Conservation (phyloP, 306 rosid genomes). For the Herpetospermum pedunculosum region DNA sequence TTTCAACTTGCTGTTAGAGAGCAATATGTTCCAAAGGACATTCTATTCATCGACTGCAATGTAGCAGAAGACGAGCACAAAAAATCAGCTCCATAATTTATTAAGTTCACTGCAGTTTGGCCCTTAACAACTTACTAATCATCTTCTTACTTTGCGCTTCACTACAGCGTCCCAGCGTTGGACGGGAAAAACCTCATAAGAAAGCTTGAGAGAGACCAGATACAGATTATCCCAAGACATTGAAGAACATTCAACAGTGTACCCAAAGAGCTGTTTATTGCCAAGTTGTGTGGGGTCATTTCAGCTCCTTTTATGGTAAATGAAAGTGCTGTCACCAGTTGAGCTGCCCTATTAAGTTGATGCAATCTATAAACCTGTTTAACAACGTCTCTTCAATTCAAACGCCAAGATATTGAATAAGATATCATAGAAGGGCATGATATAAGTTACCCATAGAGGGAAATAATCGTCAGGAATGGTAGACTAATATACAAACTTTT, state of each 20-base stretch:
- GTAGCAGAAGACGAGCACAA: neutral
- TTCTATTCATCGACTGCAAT: neutral
- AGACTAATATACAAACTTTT: neutral
- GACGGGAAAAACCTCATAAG: conserved; percentile 74
- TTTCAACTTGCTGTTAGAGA: neutral
- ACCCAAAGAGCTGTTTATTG: conserved; percentile 80
- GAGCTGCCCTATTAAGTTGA: conserved; percentile 95
- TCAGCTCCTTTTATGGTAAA: conserved; percentile 94
- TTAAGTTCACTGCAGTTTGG: neutral
- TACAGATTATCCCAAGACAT: conserved; percentile 84
- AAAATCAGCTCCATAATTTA: neutral
- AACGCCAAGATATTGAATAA: neutral
- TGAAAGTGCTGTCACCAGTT: conserved; percentile 89
- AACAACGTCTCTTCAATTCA: neutral
- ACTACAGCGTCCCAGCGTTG: conserved; percentile 23
- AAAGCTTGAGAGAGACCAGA: conserved; percentile 93
- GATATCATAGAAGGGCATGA: neutral
- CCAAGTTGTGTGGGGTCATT: conserved; percentile 77
- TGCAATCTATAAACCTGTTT: conserved; percentile 86
- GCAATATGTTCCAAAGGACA: neutral
- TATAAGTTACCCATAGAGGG: neutral
- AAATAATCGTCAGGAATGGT: neutral
- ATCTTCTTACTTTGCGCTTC: conserved; percentile 3
- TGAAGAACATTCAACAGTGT: conserved; percentile 84
- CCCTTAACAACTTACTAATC: neutral